phyloP scores from a whole-genome alignment of 108 stramenopile genomes.

The Cyclotella baltica region DNA sequence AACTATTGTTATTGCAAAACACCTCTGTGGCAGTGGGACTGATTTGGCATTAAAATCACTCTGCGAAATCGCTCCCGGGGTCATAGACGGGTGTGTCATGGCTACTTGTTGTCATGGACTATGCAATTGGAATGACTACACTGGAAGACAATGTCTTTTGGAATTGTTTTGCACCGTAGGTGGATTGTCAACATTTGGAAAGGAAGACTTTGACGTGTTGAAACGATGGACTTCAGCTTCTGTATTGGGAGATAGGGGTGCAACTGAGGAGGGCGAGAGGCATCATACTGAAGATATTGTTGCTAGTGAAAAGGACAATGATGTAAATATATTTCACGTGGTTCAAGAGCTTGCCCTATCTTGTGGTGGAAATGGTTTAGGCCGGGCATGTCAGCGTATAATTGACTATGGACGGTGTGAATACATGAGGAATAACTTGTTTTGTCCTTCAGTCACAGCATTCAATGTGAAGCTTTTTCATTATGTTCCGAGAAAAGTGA shows the following conservation, averaged over 20 bases:
- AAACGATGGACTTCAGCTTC: constrained; percentile 75
- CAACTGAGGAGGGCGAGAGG: background rate
- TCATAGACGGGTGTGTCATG: constrained; percentile 70
- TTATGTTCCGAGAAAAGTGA: constrained; percentile 70
- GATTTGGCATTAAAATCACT: constrained; percentile 83
- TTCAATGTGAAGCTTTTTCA: constrained; percentile 51
- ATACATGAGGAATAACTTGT: constrained; percentile 64
- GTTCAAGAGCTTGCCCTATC: constrained; percentile 58
- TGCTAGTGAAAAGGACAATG: background rate
- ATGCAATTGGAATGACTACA: constrained; percentile 82
- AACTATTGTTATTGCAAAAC: constrained; percentile 79
- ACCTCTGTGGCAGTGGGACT: constrained; percentile 82
- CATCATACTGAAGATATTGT: background rate
- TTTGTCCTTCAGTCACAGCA: constrained; percentile 8
- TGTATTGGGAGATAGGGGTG: constrained; percentile 46
- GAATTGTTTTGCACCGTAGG: constrained; percentile 38
- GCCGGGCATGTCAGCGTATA: constrained; percentile 84
- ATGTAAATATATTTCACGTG: constrained; percentile 41
- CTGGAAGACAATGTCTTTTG: constrained; percentile 74
- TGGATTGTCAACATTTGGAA: constrained; percentile 63
- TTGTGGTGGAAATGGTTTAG: constrained; percentile 78
- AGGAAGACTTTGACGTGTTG: constrained; percentile 74
- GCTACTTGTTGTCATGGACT: constrained; percentile 92
- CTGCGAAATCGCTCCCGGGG: constrained; percentile 23
- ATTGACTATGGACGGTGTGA: constrained; percentile 79